Percentiles rank a stretch among this genome's conserved stretches.
phyloP scores from a whole-genome alignment of 2,329 filamentous ascomycete genomes.

The Leptographium flavum region DNA sequence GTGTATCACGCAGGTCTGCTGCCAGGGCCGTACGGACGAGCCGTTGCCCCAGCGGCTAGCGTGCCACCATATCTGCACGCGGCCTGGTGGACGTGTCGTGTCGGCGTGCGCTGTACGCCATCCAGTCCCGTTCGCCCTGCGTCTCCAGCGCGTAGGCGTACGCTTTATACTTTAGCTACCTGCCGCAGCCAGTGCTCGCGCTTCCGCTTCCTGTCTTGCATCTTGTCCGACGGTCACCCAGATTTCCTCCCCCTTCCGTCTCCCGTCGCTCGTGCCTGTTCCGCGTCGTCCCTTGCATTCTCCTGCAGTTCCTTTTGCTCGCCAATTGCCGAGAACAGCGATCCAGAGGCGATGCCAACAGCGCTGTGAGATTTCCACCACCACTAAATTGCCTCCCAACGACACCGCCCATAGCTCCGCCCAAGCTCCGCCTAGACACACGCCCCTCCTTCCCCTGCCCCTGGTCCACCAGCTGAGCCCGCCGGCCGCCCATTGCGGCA shows the following conservation, averaged over 20 bases:
- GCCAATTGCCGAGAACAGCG: not conserved
- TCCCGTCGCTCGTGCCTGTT: not conserved
- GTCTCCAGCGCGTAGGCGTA: no score
- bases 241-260: no score
- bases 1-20: no score
- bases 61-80: not conserved
- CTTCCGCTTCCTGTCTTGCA: no score
- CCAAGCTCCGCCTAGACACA: not conserved
- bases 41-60: not conserved
- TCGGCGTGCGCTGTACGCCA: no score
- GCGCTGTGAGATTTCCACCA: no score
- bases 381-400: no score
- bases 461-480: conserved; percentile 3
- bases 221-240: no score
- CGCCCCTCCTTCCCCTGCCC: not conserved
- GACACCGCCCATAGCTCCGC: not conserved
- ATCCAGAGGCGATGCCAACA: not conserved
- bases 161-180: not conserved
- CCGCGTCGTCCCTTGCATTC: not conserved
- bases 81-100: not conserved
- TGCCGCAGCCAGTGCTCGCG: no score
- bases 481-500: conserved; percentile 5
- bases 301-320: not conserved
- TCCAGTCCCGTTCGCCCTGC: no score
- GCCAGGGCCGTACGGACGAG: not conserved